Conservation (phyloP, 129 eudicot genomes). For the Tagetes patula region DNA sequence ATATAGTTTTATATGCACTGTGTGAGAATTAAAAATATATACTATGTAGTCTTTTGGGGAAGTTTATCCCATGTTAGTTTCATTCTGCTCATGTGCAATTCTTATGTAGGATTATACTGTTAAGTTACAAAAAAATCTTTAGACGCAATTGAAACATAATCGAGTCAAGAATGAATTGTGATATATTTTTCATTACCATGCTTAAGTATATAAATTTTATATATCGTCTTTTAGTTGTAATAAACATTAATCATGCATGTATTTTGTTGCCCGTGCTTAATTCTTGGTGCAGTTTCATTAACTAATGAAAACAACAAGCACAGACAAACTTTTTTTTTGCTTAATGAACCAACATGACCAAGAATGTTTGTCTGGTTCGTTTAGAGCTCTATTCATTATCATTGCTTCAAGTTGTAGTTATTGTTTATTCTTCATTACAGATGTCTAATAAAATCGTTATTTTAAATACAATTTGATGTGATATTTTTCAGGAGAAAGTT, state of each 20-base stretch:
- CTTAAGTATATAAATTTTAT: neutral
- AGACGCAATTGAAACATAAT: neutral
- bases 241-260: neutral
- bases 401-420: constrained; percentile 5
- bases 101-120: constrained; percentile 1
- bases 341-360: neutral
- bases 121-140: neutral
- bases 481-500: neutral
- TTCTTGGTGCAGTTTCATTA: constrained; percentile 1
- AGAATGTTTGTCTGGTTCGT: neutral
- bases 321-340: neutral
- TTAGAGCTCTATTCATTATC: neutral
- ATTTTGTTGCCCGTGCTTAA: constrained; percentile 10
- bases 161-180: neutral
- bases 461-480: constrained; percentile 6
- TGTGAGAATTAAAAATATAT: neutral
- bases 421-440: constrained; percentile 12
- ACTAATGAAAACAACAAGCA: neutral
- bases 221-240: neutral
- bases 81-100: neutral
- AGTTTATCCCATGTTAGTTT: neutral
- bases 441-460: neutral
- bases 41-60: neutral
- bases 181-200: neutral
- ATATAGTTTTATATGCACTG: neutral